A percentile compares a stretch with the other conserved stretches of the same genome.
phyloP scores from a whole-genome alignment of 306 rosid genomes.

The Vigna unguiculata region DNA sequence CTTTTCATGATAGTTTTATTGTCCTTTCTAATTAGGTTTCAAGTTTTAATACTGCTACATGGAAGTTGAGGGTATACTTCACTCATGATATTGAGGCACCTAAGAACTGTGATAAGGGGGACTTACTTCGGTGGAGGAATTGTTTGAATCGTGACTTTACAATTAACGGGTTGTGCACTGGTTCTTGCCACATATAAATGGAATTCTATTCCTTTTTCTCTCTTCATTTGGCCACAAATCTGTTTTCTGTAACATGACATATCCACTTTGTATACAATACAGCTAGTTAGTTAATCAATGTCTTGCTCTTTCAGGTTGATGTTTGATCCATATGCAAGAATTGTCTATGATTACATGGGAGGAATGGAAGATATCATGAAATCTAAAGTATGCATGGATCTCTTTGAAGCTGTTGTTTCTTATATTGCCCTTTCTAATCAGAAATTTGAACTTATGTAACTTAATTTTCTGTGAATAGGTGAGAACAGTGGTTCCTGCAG shows the following conservation, averaged over 20 bases:
- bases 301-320: slow-evolving; percentile 69
- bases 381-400: slow-evolving; percentile 69
- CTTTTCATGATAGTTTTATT: slow-evolving; percentile 43
- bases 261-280: slow-evolving; percentile 32
- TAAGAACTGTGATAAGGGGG: slow-evolving; percentile 63
- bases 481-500: slow-evolving; percentile 77
- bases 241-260: slow-evolving; percentile 32
- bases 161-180: slow-evolving; percentile 76
- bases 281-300: slow-evolving; percentile 28
- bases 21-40: slow-evolving; percentile 69
- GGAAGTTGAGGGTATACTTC: slow-evolving; percentile 39
- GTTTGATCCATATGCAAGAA: slow-evolving; percentile 75
- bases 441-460: slow-evolving; percentile 42
- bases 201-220: slow-evolving; percentile 7
- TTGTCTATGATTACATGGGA: slow-evolving; percentile 83
- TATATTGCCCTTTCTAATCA: slow-evolving; percentile 41
- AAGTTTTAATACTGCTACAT: slow-evolving; percentile 70
- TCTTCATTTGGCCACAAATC: slow-evolving; percentile 17
- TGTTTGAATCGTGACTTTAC: slow-evolving; percentile 89
- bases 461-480: slow-evolving; percentile 66
- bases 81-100: slow-evolving; percentile 51
- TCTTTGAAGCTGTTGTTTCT: slow-evolving; percentile 50
- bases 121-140: slow-evolving; percentile 83
- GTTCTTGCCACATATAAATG: slow-evolving; percentile 45
- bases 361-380: slow-evolving; percentile 79